Percentiles rank a stretch among this genome's conserved stretches.
Evolutionary conservation across 345 rosid species (phyloP).

Genomic region (Eucalyptus sp.): DNA sequence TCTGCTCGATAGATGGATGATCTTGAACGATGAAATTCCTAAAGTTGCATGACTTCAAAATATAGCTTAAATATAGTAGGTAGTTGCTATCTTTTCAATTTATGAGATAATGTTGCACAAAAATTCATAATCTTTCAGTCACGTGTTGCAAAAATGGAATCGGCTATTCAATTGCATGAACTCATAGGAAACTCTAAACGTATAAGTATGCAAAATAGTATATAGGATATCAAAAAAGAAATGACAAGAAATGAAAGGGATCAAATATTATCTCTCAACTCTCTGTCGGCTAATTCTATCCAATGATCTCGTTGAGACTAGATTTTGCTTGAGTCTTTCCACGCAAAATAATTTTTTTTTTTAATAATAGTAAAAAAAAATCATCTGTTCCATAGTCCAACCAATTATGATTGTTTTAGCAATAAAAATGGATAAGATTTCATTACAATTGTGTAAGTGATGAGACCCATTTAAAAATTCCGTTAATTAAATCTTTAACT

Average conservation of each 20-base stretch:
- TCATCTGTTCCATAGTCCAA: not conserved
- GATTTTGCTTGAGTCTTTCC: not conserved
- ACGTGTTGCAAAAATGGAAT: not conserved
- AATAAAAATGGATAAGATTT: not conserved
- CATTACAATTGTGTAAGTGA: not conserved
- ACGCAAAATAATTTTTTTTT: no score
- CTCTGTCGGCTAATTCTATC: not conserved
- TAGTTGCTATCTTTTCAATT: not conserved
- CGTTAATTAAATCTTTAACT: not conserved
- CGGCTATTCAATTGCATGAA: not conserved
- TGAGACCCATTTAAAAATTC: not conserved
- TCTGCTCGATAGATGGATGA: not conserved
- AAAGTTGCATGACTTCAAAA: not conserved
- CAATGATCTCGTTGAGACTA: not conserved
- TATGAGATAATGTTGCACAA: not conserved
- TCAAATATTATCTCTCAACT: not conserved
- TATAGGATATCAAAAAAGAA: not conserved
- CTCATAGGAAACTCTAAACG: not conserved
- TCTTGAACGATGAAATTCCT: not conserved
- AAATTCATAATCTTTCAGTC: not conserved
- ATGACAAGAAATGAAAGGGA: not conserved
- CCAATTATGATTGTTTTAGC: not conserved
- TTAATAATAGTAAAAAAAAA: no score
- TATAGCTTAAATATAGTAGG: not conserved
- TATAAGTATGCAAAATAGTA: not conserved